A percentile compares a stretch with the other conserved stretches of the same genome.
phyloP scores from a whole-genome alignment of 2,329 filamentous ascomycete genomes.

The Hyphodiscus sp. region DNA sequence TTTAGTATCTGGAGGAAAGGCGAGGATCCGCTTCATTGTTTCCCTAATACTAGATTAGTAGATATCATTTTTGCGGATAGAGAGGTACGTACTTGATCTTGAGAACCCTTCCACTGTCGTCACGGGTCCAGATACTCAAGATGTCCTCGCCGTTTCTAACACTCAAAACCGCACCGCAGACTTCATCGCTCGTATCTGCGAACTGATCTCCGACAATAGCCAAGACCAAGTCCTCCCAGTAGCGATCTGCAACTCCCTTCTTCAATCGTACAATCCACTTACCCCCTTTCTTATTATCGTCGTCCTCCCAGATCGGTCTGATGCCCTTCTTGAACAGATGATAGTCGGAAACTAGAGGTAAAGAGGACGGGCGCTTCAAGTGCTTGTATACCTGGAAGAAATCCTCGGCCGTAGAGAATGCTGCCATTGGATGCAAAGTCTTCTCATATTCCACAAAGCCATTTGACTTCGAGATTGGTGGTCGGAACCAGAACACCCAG shows the following conservation, averaged over 20 bases:
- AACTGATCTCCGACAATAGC: conserved; percentile 94
- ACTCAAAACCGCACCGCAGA: conserved; percentile 91
- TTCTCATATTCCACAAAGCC: conserved; percentile 88
- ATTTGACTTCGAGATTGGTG: conserved; percentile 92
- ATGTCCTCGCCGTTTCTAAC: conserved; percentile 95
- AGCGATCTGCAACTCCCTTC: conserved; percentile 93
- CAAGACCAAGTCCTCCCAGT: conserved; percentile 91
- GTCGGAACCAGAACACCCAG: conserved; percentile 97
- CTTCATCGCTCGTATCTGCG: conserved; percentile 82
- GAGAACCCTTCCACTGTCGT: conserved; percentile 85
- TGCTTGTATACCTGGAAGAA: conserved; percentile 89
- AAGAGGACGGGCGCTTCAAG: conserved; percentile 77
- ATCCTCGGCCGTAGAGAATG: conserved; percentile 75
- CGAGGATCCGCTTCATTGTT: conserved; percentile 85
- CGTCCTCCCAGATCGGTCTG: conserved; percentile 96
- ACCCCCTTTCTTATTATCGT: conserved; percentile 90
- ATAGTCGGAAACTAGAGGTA: conserved; percentile 93
- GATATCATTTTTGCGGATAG: neutral
- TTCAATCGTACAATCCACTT: conserved; percentile 97
- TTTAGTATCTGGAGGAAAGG: conserved; percentile 80
- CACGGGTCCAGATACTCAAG: conserved; percentile 94
- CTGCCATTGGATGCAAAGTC: conserved; percentile 80
- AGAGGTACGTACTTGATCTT: conserved; percentile 72
- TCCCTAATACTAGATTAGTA: conserved; percentile 50
- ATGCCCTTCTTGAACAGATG: conserved; percentile 97